Conservation (phyloP, 164 flowering plant genomes). For the Umbellularia californica region DNA sequence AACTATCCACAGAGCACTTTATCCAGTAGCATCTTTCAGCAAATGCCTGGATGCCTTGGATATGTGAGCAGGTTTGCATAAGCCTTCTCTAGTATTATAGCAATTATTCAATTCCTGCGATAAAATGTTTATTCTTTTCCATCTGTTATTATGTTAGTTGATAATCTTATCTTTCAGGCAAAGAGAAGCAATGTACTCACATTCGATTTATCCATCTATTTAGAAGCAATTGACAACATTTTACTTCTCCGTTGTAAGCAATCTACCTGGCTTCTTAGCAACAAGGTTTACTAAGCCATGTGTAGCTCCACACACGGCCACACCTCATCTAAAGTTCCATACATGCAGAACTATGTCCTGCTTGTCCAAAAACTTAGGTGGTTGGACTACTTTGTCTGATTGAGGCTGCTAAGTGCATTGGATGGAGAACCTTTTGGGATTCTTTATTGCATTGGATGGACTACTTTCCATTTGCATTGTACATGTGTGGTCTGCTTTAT, state of each 20-base stretch:
- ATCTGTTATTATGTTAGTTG: no score
- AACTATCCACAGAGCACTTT: slow-evolving; percentile 28
- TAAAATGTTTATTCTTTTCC: neutral
- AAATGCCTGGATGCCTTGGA: slow-evolving; percentile 75
- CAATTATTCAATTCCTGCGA: neutral
- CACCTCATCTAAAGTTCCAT: neutral
- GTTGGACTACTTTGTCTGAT: neutral
- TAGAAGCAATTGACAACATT: no score
- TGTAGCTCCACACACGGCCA: neutral
- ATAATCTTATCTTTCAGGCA: slow-evolving; percentile 9
- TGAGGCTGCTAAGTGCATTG: neutral
- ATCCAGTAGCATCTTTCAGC: slow-evolving; percentile 39
- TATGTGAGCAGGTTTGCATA: slow-evolving; percentile 59
- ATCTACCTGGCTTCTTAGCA: no score
- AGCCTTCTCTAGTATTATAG: neutral
- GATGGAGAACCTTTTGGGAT: no score
- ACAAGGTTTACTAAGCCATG: no score
- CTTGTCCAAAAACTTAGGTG: neutral
- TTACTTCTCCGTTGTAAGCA: neutral
- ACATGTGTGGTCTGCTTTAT: neutral
- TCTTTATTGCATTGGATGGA: no score
- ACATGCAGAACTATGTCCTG: neutral
- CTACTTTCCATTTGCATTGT: neutral
- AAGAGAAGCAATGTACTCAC: no score
- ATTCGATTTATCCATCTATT: no score